Conservation (phyloP, 441 rosid genomes). For the Bruguiera hainesii region DNA sequence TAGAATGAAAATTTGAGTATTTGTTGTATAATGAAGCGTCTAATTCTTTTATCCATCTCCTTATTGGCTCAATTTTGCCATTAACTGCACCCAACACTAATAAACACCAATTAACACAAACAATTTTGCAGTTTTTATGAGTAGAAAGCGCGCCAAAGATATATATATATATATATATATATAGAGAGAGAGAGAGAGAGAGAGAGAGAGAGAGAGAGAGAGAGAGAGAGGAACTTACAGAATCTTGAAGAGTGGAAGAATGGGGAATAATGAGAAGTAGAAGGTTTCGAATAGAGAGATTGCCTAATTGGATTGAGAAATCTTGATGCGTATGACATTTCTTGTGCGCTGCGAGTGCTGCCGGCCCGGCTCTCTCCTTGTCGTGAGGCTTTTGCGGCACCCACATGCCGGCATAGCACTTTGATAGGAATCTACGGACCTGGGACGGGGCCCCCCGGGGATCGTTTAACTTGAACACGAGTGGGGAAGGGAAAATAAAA, state of each 20-base stretch:
- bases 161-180: no score
- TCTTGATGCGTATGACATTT: constrained; percentile 31
- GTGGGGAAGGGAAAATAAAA: no score
- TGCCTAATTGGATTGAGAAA: constrained; percentile 30
- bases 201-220: no score
- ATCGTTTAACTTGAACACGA: no score
- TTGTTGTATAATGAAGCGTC: constrained; percentile 7
- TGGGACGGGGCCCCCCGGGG: no score
- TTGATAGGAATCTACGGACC: no score
- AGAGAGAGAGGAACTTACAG: neutral
- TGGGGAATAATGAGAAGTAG: neutral
- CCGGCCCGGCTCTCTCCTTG: neutral
- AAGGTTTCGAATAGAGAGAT: constrained; percentile 5
- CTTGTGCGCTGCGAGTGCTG: neutral
- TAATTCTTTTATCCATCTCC: constrained; percentile 21
- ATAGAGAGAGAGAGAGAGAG: no score
- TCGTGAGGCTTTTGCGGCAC: neutral
- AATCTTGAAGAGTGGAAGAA: neutral
- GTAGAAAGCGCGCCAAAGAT: no score
- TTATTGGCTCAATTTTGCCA: constrained; percentile 21
- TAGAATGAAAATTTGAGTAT: constrained; percentile 14
- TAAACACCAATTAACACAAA: neutral
- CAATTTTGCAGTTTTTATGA: neutral
- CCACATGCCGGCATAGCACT: no score
- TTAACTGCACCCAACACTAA: constrained; percentile 5